These are phyloP conservation scores for Ambispora gerdemannii DNA, from an alignment of 192 early-diverging fungal species.

Conservation along the genomic window DNA sequence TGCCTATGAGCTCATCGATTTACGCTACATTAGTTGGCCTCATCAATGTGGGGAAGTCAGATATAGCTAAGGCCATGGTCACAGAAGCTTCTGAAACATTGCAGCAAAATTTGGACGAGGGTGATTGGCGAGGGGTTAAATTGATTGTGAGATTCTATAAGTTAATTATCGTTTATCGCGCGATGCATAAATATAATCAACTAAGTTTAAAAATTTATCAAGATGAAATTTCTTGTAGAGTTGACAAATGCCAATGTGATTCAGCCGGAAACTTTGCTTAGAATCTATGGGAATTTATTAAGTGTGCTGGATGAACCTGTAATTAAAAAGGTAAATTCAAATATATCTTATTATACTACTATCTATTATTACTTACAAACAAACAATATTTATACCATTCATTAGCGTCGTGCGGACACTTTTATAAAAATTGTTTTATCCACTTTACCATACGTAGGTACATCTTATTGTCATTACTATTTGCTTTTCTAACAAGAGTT, in stretches of 20 bases:
- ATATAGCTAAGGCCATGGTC: conserved; percentile 65
- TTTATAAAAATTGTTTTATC: conserved; percentile 73
- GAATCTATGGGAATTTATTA: conserved; percentile 65
- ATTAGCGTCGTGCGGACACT: conserved; percentile 55
- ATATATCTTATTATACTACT: neutral
- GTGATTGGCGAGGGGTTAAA: conserved; percentile 73
- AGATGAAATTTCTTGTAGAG: conserved; percentile 67
- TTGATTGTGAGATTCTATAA: conserved; percentile 52
- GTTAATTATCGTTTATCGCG: neutral
- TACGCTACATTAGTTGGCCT: conserved; percentile 84
- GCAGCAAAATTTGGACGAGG: conserved; percentile 50
- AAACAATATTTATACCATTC: too few species aligned
- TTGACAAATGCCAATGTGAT: conserved; percentile 78
- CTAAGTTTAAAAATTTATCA: too few species aligned
- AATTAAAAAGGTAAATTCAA: conserved; percentile 32
- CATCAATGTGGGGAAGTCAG: conserved; percentile 70
- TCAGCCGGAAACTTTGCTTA: conserved; percentile 57
- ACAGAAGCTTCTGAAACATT: conserved; percentile 52
- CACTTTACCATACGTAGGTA: conserved; percentile 73
- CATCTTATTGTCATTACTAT: neutral
- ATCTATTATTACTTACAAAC: too few species aligned
- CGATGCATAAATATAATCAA: neutral
- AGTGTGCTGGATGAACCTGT: conserved; percentile 52
- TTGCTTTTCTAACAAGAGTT: neutral
- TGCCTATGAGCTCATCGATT: conserved; percentile 70